Percentiles rank a stretch among this genome's conserved stretches.
Evolutionary conservation across 2,329 filamentous ascomycete genomes (phyloP).

Genomic region (Epichloe uncinata): DNA sequence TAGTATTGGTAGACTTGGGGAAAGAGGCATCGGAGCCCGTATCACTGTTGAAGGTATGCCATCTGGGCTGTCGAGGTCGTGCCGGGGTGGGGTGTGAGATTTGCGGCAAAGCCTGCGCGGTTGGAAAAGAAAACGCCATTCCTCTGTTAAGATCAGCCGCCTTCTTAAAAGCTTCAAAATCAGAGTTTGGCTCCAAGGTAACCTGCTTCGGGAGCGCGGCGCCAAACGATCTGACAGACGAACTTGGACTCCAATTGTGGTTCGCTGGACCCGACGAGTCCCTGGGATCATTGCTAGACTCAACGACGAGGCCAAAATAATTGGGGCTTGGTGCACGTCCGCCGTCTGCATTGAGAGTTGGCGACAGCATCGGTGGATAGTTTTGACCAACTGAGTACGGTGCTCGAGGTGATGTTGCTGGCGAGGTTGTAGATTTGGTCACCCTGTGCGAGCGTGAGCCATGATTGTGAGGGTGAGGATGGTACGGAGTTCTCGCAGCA

Average conservation of each 20-base stretch:
- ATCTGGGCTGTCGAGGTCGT: slow-evolving; percentile 31
- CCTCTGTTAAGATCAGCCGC: slow-evolving; percentile 54
- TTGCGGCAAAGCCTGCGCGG: slow-evolving; percentile 30
- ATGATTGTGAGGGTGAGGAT: slow-evolving; percentile 27
- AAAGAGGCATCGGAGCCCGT: slow-evolving; percentile 23
- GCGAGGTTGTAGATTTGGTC: slow-evolving; percentile 36
- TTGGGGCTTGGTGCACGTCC: slow-evolving; percentile 55
- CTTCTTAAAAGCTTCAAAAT: slow-evolving; percentile 68
- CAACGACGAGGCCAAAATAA: slow-evolving; percentile 70
- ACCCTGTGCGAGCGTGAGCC: slow-evolving; percentile 25
- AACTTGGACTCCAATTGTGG: slow-evolving; percentile 62
- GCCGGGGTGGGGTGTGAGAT: slow-evolving; percentile 16
- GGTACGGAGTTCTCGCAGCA: slow-evolving; percentile 19
- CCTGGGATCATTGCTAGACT: slow-evolving; percentile 45
- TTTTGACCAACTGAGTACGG: slow-evolving; percentile 42
- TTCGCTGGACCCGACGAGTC: slow-evolving; percentile 51
- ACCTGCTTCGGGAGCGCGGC: slow-evolving; percentile 55
- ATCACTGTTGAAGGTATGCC: slow-evolving; percentile 36
- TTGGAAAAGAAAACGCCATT: slow-evolving; percentile 31
- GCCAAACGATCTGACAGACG: slow-evolving; percentile 56
- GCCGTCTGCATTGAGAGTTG: slow-evolving; percentile 20
- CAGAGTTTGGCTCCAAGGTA: slow-evolving; percentile 61
- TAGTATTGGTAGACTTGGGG: slow-evolving; percentile 11
- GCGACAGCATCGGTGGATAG: slow-evolving; percentile 37
- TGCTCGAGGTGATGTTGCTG: slow-evolving; percentile 36